phyloP scores from a whole-genome alignment of 345 rosid species.

The Boechera stricta region DNA sequence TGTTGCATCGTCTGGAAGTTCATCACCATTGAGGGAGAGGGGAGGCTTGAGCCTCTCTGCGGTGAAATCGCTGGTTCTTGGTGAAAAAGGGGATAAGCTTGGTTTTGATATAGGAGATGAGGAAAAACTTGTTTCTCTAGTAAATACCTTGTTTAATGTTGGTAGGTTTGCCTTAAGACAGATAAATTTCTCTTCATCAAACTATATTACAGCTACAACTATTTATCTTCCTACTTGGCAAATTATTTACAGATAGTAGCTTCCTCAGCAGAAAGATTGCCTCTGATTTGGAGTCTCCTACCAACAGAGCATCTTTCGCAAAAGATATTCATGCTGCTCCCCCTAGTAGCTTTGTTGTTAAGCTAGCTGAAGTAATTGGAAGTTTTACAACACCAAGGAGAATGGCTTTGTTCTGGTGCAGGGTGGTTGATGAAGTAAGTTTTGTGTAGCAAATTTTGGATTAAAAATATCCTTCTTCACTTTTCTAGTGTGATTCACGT shows the following conservation, averaged over 20 bases:
- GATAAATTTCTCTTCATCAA: conserved; percentile 20
- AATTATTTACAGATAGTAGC: conserved; percentile 78
- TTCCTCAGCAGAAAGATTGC: conserved; percentile 74
- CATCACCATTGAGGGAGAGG: conserved; percentile 87
- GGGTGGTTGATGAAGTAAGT: conserved; percentile 83
- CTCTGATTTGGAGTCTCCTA: conserved; percentile 54
- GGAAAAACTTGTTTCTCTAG: conserved; percentile 64
- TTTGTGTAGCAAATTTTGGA: conserved; percentile 12
- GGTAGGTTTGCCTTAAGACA: conserved; percentile 54
- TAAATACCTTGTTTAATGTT: conserved; percentile 61
- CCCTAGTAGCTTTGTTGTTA: conserved; percentile 70
- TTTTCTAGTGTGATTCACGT: conserved; percentile 16
- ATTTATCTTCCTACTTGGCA: conserved; percentile 68
- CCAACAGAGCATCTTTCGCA: conserved; percentile 52
- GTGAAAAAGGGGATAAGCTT: conserved; percentile 85
- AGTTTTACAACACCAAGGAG: conserved; percentile 72
- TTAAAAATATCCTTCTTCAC: background rate
- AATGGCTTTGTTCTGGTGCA: conserved; percentile 91
- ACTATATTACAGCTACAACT: conserved; percentile 41
- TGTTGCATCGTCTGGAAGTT: conserved; percentile 65
- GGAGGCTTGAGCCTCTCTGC: conserved; percentile 86
- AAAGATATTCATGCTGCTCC: conserved; percentile 93
- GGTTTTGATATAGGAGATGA: conserved; percentile 66
- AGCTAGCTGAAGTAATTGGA: conserved; percentile 94
- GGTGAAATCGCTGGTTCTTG: conserved; percentile 85